Percentiles rank a stretch among this genome's conserved stretches.
Evolutionary conservation across 257 asterid species (phyloP).

Genomic region (Nicotiana sylvestris): DNA sequence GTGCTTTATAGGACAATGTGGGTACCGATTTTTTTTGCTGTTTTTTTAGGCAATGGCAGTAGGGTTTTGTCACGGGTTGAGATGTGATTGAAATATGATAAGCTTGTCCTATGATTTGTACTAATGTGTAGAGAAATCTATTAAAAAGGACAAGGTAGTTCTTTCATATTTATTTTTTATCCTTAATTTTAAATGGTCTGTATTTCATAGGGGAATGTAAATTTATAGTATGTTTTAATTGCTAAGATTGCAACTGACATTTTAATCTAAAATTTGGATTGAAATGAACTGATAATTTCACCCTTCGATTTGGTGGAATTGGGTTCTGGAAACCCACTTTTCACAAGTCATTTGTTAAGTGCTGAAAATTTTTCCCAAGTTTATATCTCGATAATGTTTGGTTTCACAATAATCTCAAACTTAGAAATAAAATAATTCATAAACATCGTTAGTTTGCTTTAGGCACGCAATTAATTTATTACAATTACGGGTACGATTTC

Average conservation of each 20-base stretch:
- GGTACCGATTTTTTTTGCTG: too few relatives aligned
- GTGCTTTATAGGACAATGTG: too few relatives aligned
- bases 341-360: too few relatives aligned
- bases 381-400: too few relatives aligned
- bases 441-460: too few relatives aligned
- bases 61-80: constrained; percentile 32
- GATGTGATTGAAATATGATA: constrained; percentile 12
- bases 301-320: too few relatives aligned
- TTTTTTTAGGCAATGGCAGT: constrained; percentile 17
- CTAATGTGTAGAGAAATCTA: background rate
- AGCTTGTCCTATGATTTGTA: constrained; percentile 22
- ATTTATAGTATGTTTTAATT: background rate
- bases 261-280: background rate
- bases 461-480: too few relatives aligned
- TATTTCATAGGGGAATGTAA: background rate
- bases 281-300: background rate
- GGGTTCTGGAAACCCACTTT: too few relatives aligned
- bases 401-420: too few relatives aligned
- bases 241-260: background rate
- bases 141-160: background rate
- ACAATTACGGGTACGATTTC: too few relatives aligned
- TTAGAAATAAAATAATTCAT: too few relatives aligned
- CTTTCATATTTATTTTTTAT: background rate
- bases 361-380: too few relatives aligned
- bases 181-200: background rate